A percentile compares a stretch with the other conserved stretches of the same genome.
These are phyloP conservation scores for Cucurbita maxima DNA, from an alignment of 306 rosid genomes.

Conservation along the genomic window DNA sequence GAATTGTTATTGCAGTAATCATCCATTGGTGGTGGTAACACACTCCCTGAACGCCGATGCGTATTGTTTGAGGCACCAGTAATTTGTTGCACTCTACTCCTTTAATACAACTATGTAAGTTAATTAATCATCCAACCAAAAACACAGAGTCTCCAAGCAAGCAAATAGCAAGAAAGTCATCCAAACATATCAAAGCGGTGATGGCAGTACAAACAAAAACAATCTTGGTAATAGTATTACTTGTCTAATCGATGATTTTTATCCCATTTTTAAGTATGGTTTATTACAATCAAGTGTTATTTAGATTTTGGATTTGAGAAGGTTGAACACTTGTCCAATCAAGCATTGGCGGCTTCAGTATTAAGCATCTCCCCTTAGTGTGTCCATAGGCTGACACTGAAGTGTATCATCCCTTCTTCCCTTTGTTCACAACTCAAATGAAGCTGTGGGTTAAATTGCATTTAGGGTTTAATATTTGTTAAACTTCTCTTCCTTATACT, in stretches of 20 bases:
- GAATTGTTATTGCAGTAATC: constrained; percentile 31
- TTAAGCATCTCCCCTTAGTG: not conserved
- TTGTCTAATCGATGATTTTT: not conserved
- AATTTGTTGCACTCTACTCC: constrained; percentile 77
- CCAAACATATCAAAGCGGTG: not conserved
- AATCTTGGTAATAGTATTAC: not conserved
- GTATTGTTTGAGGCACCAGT: constrained; percentile 54
- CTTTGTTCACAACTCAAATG: not conserved
- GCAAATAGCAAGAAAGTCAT: not conserved
- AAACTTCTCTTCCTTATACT: not conserved
- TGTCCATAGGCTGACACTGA: not conserved
- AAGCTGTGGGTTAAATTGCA: not conserved
- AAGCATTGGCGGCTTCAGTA: too few species aligned
- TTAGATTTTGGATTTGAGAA: not conserved
- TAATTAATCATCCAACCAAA: constrained; percentile 14
- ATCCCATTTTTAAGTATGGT: not conserved
- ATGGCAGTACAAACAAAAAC: not conserved
- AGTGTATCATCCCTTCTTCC: not conserved
- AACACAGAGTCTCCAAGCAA: constrained; percentile 9
- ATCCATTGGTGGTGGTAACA: constrained; percentile 71
- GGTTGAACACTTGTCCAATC: not conserved
- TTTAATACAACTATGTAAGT: constrained; percentile 32
- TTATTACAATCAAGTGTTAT: not conserved
- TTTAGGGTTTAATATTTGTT: not conserved
- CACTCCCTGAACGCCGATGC: constrained; percentile 62